These are phyloP conservation scores for Linnemannia elongata DNA, from an alignment of 192 early-diverging fungal genomes.

Conservation along the genomic window DNA sequence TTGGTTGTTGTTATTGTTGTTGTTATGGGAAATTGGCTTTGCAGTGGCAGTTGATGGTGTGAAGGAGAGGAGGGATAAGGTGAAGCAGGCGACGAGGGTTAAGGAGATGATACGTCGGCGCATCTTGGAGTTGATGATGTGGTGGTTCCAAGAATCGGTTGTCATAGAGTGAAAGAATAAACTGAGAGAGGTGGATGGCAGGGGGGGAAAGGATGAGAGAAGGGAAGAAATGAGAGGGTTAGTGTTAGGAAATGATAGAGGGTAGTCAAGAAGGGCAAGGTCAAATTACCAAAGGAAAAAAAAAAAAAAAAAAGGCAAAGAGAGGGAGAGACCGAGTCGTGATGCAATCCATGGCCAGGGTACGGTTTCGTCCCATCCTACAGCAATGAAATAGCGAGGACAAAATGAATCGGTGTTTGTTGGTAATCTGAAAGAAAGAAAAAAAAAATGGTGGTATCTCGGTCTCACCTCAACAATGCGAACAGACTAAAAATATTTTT, in stretches of 20 bases:
- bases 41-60: background rate
- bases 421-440: background rate
- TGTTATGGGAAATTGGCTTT: background rate
- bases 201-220: background rate
- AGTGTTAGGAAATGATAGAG: background rate
- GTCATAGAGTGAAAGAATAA: too few relatives aligned
- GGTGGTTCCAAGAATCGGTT: background rate
- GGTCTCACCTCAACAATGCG: background rate
- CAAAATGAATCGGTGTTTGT: background rate
- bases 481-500: conserved; percentile 2
- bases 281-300: background rate
- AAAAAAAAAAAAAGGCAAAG: background rate
- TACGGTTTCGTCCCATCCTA: too few relatives aligned
- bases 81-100: background rate
- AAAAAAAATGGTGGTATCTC: background rate
- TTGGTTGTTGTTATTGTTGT: background rate
- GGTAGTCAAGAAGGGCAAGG: background rate
- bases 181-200: too few relatives aligned
- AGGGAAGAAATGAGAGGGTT: background rate
- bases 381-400: background rate
- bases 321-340: background rate
- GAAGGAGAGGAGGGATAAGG: background rate
- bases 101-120: background rate
- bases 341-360: background rate
- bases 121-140: background rate